phyloP scores from a whole-genome alignment of 2,329 filamentous ascomycete species.

The Myrmaecium sp. region DNA sequence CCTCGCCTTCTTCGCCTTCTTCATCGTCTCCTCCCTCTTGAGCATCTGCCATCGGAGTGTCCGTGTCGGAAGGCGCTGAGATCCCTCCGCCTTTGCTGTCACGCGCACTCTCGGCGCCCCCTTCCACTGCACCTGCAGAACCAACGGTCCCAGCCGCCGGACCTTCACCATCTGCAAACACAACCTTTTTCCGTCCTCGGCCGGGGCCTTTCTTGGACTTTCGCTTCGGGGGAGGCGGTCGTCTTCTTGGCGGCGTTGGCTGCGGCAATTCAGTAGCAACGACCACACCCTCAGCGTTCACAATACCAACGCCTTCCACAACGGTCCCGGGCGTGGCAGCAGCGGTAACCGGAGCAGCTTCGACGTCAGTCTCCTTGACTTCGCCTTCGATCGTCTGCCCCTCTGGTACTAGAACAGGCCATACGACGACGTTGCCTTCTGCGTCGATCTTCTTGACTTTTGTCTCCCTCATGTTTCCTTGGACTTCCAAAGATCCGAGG shows the following conservation, averaged over 20 bases:
- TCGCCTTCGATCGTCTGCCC: conserved; percentile 71
- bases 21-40: conserved; percentile 31
- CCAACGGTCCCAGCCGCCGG: conserved; percentile 25
- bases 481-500: conserved; percentile 8
- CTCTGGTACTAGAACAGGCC: conserved; percentile 66
- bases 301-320: conserved; percentile 41
- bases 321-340: conserved; percentile 41
- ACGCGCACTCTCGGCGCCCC: conserved; percentile 11
- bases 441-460: conserved; percentile 65
- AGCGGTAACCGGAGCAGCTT: conserved; percentile 18
- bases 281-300: conserved; percentile 43
- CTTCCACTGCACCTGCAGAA: conserved; percentile 15
- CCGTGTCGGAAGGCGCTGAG: conserved; percentile 18
- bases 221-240: conserved; percentile 61
- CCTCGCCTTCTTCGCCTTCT: conserved; percentile 34
- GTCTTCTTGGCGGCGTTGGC: conserved; percentile 38
- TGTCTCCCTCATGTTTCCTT: conserved; percentile 49
- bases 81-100: conserved; percentile 24
- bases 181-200: conserved; percentile 60
- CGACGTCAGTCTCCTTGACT: conserved; percentile 42
- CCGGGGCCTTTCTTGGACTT: conserved; percentile 62
- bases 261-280: conserved; percentile 30
- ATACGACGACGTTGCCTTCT: conserved; percentile 63
- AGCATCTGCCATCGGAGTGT: conserved; percentile 26
- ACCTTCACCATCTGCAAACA: too few relatives aligned